Evolutionary conservation across 306 rosid genomes (phyloP), one percentile per base, ranked within the genome.

Genomic region (Begonia peltatifolia): DNA sequence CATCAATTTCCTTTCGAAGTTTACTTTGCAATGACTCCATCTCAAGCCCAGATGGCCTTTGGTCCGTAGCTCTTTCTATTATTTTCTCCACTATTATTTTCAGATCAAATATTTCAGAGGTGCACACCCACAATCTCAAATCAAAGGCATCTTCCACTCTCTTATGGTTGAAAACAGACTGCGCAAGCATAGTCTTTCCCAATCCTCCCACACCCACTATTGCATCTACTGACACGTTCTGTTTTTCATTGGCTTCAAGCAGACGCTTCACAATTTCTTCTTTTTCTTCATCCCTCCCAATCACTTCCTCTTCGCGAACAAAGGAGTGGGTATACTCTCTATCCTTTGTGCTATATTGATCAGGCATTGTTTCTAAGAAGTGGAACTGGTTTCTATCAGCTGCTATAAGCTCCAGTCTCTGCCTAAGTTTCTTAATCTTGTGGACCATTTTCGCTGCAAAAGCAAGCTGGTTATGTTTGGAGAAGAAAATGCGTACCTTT

Each of bases 401-500:
- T 6, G 35, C 47, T 38, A 69, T 55, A n/a, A 2, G 60, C 30
- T 60, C 12, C n/a, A 73, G 13, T 12, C 44, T 68, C 55, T 49
- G 51, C 9, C 35, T 63, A 22, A 62, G 5, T 14, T 30, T 2
- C 38, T 46, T 64, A 1, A 69, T 23, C 58, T 50, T 59, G 17
- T 23, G 56, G 11, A 47, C 63, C 60, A 74, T 62, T 20, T 20
- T 38, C 3, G 47, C 18, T 41, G 53, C 3, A 17, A 69, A 63
- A 12, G 3, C 51, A 20, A 56, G 1, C 11, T 25, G 63, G 14
- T 48, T 12, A 3, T 22, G 18, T 52, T 9, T 41, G 13, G 55
- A 61, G 67, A 41, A 57, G 10, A 71, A 13, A 17, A 43, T 61
- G 20, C 62, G 53, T 55, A 64, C 70, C 52, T 14, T 9, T 23